Base-by-base conservation (phyloP, 192 early-diverging fungal species). In the Linnemannia exigua region DNA sequence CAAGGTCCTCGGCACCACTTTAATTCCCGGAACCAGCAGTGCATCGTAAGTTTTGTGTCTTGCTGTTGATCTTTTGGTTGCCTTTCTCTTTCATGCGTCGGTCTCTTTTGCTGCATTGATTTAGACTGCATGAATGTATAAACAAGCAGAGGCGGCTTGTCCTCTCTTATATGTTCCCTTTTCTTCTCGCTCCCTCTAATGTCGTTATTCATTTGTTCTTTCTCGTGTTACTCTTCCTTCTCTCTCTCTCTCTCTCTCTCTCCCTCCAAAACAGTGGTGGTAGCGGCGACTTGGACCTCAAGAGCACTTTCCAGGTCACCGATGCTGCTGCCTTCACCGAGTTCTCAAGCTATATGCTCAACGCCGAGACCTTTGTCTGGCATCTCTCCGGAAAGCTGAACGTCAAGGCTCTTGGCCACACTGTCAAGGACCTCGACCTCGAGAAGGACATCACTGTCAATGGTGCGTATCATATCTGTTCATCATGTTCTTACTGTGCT, bases 341-440 rank as follows among this genome's bases (percentile, higher is more conserved):
- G 35, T 93, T 93, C 67, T 79, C 90, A 35, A 81, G 87, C 70
- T 87, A 81, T 52, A 90, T 92, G 90, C 81, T 92, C 73, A 83
- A 87, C 47, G 68, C 80, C 22, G 77, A 89, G 51, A 70, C 70
- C 14, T 91, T 92, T 67, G 77, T 79, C 0, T 92, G 91, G 91
- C 83, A 89, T 47, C 67, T 92, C 50, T 76, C 88, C 67, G 88
- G 89, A 52, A 70, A 81, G 28, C 52, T 86, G 16, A 77, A 85
- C 25, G 87, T 92, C 58, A 89, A 82, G 71, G 88, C 88, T 63
- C 80, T 89, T 28, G 80, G 87, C 1, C 79, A 78, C 54, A 89
- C 84, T 67, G 83, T 88, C 67, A 86, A 89, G 54, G 82, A 86
- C 9, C 82, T 92, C 75, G 38, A 84, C 37, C 73, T 93, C 20